These are phyloP conservation scores for Verbascum thapsus DNA, from an alignment of 257 asterid species.

Conservation along the genomic window DNA sequence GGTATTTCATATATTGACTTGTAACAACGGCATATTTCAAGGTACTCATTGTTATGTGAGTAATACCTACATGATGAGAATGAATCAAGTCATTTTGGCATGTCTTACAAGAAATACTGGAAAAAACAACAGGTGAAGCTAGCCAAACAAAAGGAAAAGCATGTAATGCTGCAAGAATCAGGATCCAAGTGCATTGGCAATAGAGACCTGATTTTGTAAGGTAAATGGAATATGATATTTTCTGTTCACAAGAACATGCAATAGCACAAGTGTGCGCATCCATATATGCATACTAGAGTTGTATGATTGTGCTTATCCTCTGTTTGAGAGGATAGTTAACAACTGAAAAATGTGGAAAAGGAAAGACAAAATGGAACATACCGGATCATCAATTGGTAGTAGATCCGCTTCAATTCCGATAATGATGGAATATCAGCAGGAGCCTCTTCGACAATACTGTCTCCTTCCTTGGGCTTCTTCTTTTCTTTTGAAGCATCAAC, in stretches of 20 bases:
- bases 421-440: slow-evolving; percentile 94
- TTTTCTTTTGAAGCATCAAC: slow-evolving; percentile 81
- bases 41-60: slow-evolving; percentile 82
- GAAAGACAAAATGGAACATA: slow-evolving; percentile 32
- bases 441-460: slow-evolving; percentile 77
- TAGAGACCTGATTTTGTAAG: too few relatives aligned
- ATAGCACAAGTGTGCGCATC: background rate
- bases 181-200: background rate
- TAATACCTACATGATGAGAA: slow-evolving; percentile 61
- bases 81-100: slow-evolving; percentile 1
- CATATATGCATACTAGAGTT: background rate
- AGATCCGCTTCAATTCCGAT: slow-evolving; percentile 82
- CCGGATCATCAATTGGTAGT: slow-evolving; percentile 95
- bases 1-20: slow-evolving; percentile 95
- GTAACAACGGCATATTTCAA: slow-evolving; percentile 95
- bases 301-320: slow-evolving; percentile 4
- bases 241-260: background rate
- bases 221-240: too few relatives aligned
- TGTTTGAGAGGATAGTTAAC: slow-evolving; percentile 4
- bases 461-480: slow-evolving; percentile 92
- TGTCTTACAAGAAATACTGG: slow-evolving; percentile 7
- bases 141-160: slow-evolving; percentile 9
- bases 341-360: background rate
- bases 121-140: slow-evolving; percentile 1
- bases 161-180: background rate